phyloP scores from a whole-genome alignment of 306 rosid species.

The Malus sieversii region DNA sequence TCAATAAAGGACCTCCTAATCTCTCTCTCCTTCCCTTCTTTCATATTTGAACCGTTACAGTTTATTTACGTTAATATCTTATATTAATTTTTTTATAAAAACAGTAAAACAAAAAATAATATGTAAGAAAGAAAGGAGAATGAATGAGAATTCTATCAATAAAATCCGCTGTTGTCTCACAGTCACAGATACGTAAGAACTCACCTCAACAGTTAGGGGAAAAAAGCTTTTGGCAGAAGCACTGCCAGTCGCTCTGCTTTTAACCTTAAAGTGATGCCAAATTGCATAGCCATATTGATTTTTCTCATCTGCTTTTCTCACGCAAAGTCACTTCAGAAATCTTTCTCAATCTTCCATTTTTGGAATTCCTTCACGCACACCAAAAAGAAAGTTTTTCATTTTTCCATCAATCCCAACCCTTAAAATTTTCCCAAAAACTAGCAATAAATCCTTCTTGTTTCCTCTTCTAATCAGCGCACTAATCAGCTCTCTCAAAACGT shows the following conservation, averaged over 20 bases:
- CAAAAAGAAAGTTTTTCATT: background rate
- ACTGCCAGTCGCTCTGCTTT: background rate
- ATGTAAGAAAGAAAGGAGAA: too few relatives aligned
- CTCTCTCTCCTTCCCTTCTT: too few relatives aligned
- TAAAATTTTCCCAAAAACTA: background rate
- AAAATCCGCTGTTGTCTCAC: background rate
- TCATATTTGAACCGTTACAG: too few relatives aligned
- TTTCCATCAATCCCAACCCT: background rate
- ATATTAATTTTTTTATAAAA: too few relatives aligned
- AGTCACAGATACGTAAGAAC: background rate
- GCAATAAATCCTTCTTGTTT: background rate
- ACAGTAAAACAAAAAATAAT: too few relatives aligned
- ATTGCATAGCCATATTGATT: background rate
- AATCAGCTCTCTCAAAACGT: background rate
- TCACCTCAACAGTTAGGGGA: too few relatives aligned
- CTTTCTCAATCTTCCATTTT: constrained; percentile 20
- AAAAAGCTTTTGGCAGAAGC: background rate
- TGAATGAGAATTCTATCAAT: background rate
- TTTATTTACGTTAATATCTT: too few relatives aligned
- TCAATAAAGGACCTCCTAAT: background rate
- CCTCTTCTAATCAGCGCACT: background rate
- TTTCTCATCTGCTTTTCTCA: background rate
- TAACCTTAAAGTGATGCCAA: background rate
- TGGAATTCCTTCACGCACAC: background rate
- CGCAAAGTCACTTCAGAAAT: constrained; percentile 23